Evolutionary conservation across 2,329 filamentous ascomycete genomes (phyloP).

Genomic region (Arthrobotrys sinensis): DNA sequence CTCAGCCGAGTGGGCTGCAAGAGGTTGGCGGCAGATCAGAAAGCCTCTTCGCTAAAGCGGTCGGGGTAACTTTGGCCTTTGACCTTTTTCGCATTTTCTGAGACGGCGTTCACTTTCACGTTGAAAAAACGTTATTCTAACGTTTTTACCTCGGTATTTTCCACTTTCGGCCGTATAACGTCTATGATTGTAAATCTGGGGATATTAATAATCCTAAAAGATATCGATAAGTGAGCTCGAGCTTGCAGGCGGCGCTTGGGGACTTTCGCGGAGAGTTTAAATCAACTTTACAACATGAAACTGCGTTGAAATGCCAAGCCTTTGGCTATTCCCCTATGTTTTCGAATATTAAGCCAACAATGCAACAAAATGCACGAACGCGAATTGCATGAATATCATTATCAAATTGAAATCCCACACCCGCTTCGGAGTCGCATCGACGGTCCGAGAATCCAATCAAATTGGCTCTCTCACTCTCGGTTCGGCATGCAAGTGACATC

Average conservation of each 20-base stretch:
- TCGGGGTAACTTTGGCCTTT: constrained; percentile 1
- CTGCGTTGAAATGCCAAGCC: constrained; percentile 52
- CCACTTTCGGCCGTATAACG: background rate
- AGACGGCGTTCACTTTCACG: constrained; percentile 20
- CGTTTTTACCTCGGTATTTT: constrained; percentile 44
- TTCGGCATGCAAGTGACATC: constrained; percentile 22
- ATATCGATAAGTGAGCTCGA: constrained; percentile 28
- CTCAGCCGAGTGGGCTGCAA: constrained; percentile 52
- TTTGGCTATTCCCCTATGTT: background rate
- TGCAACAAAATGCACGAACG: background rate
- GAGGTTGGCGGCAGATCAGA: constrained; percentile 39
- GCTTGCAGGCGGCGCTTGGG: background rate
- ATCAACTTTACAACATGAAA: constrained; percentile 37
- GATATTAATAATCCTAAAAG: constrained; percentile 13
- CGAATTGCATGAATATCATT: constrained; percentile 13
- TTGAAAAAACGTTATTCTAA: constrained; percentile 1
- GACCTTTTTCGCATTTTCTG: constrained; percentile 1
- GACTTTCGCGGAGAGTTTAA: constrained; percentile 21
- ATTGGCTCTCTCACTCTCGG: too few species aligned
- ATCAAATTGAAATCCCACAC: constrained; percentile 24
- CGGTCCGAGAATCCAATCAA: constrained; percentile 23
- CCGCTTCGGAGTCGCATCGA: constrained; percentile 24
- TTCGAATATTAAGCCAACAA: constrained; percentile 8
- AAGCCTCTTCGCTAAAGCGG: constrained; percentile 51
- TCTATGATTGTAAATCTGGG: constrained; percentile 1